Base-by-base conservation (phyloP, 495 filamentous ascomycete species). In the Penicillium bovifimosum region DNA sequence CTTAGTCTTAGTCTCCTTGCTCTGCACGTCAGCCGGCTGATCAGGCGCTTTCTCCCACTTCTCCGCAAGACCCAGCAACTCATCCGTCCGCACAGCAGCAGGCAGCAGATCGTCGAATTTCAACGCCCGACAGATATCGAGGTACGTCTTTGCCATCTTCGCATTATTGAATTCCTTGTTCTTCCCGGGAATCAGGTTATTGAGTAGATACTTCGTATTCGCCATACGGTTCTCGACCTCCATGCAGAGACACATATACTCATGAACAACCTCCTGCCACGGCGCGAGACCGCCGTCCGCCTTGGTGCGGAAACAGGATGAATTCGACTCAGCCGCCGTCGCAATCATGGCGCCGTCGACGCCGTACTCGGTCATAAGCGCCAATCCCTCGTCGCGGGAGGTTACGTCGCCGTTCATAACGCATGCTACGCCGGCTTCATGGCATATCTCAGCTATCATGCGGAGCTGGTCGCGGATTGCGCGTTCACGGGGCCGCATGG, bases 291-390 rank as follows among this genome's bases (percentile, higher is more conserved):
- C 85, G 2, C 87, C 87, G 27, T 86, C 80, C 0, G 74, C 81
- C 27, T 78, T 66, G 2, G 74, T 56, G 29, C 86, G 78, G 74
- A 97, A 98, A 52, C 84, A 86, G 39, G 87, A 92, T 16, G 89
- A 80, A 58, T 98, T 97, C 52, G 81, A 74, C 73, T 97, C 93
- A 0, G 93, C 93, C 6, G 86, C 77, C 3, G 87, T 92, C 9
- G 93, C 95, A 61, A 98, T 96, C 93, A 98, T 98, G 41, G 88
- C 92, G 11, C 91, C 93, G 59, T 97, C 93, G 2, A 86, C 88
- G 5, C 85, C 86, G 58, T 77, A 95, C 61, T 96, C 85, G 13
- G 75, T 41, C 46, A 88, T 82, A 14, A 97, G 69, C 46, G 75
- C 63, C 3, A 85, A 61, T 2, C 83, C 91, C 42, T 93, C 69